Conservation (phyloP, 2,329 filamentous ascomycete species). For the Calonectria pseudoturangicola region DNA sequence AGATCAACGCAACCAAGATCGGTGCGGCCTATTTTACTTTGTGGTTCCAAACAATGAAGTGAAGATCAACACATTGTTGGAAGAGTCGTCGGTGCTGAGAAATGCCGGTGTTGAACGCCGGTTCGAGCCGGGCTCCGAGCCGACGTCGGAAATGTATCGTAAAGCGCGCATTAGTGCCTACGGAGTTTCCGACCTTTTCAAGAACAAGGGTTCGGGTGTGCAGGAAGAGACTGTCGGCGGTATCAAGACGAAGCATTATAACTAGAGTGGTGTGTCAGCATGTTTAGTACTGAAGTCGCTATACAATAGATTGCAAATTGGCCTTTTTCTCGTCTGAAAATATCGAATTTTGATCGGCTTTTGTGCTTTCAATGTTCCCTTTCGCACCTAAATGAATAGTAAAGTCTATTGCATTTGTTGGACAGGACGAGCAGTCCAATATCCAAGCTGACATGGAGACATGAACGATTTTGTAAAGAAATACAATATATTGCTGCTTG, state of each 20-base stretch:
- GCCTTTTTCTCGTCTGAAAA: too few relatives aligned
- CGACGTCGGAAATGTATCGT: not conserved
- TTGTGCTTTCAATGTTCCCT: not conserved
- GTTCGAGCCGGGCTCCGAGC: not conserved
- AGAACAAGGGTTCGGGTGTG: conserved; percentile 1
- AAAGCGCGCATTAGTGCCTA: not conserved
- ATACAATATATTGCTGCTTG: too few relatives aligned
- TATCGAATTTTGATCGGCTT: too few relatives aligned
- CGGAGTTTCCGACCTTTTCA: conserved; percentile 1
- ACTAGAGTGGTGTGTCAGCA: not conserved
- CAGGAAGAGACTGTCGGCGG: not conserved
- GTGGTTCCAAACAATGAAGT: not conserved
- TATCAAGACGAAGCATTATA: conserved; percentile 1
- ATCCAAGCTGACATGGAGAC: too few relatives aligned
- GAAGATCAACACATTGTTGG: not conserved
- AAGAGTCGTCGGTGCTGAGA: not conserved
- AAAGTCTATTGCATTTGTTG: too few relatives aligned
- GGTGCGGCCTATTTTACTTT: conserved; percentile 17
- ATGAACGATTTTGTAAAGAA: too few relatives aligned
- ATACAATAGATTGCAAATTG: not conserved
- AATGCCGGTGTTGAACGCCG: not conserved
- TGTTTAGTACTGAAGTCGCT: too few relatives aligned
- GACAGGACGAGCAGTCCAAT: too few relatives aligned
- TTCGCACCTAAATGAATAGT: too few relatives aligned
- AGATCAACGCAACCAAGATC: conserved; percentile 10